Base-by-base conservation (phyloP, 1,139 yeast species). In the Blastobotrys arbuscula region DNA sequence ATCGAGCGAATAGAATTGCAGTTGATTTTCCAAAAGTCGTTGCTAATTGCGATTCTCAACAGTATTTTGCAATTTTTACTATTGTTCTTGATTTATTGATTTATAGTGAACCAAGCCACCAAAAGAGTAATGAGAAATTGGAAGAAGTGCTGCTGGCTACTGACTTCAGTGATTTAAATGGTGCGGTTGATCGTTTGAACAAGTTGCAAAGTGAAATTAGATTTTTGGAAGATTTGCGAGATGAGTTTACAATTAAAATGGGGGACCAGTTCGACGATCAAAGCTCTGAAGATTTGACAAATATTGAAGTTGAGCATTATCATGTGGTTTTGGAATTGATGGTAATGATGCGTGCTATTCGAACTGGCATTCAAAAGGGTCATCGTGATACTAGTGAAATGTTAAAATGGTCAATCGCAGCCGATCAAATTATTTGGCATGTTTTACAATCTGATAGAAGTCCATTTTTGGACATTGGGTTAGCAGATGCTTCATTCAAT, bases 371-470 rank as follows among this genome's bases (percentile, higher is more conserved):
- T 55, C 71, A 76, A 57, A 62, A 65, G 31, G 56, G 62, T 15
- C 67, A 63, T 53, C 73, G 72, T 41, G 71, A 66, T 44, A 66
- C 67, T 16, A 62, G 63, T 7, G 63, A 65, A 30, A 58, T 62
- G 19, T 54, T 78, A 26, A 76, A 77, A 51, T 84, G 92, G 86
- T 70, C 77, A 15, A 71, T 88, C 24, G 72, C 80, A 24, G 80
- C 94, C 0, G 90, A 84, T 59, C 85, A 84, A 57, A 72, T 88
- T 28, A 78, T 82, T 45, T 72, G 90, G 72, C 94, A 86, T 60
- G 70, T 89, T 58, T 68, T 88, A 47, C 81, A 78, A 48, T 79
- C 78, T 12, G 64, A 75, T 6, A 69, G 85, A 24, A 66, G 69
- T 37, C 92, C 94, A 16, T 80, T 89, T 58, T 65, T 87, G 51